Base-by-base conservation (phyloP, 2,329 filamentous ascomycete genomes). In the Penicillium olsonii region DNA sequence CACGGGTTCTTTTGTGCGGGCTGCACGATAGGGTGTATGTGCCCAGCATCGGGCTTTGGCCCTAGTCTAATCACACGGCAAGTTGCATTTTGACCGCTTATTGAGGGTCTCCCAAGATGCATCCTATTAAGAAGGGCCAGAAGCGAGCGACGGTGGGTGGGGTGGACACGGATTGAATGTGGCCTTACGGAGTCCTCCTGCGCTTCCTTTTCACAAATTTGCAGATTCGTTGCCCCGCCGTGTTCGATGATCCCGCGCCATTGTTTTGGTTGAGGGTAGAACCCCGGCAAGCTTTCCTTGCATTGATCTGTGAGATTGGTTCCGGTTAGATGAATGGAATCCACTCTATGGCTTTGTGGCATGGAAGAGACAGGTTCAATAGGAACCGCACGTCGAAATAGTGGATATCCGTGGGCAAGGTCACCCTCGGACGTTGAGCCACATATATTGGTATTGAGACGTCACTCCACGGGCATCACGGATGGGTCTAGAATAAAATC, bases 211-310 rank as follows among this genome's bases (percentile, higher is more conserved):
- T 48, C 10, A 34, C 20, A 7, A 29, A 29, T 35, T 34, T 39
- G 37, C 20, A 14, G 35, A 17, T 22, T 22, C 29, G 11, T 29
- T 17, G 54, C 52, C 54, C 52, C 56, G 55, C 55, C 48, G 35
- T 27, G 38, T 38, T 33, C n/a, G 29, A 31, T 15, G 29, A 31
- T 31, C 29, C 3, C 29, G 14, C 12, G n/a, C 11, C n/a, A n/a
- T n/a, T n/a, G n/a, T n/a, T n/a, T n/a, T n/a, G n/a, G n/a, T n/a
- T n/a, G 29, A 12, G n/a, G 29, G 29, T 31, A 31, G 29, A 34
- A 11, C 27, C 11, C n/a, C 20, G 9, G 15, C 34, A 38, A 45
- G 40, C 33, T 45, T 52, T 33, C 38, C 42, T 35, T 37, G 45
- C 37, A 49, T 46, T 24, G 7, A 17, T 18, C 17, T 5, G 27